Percentiles rank a stretch among this genome's conserved stretches.
Evolutionary conservation across 2,329 filamentous ascomycete genomes (phyloP).

Genomic region (Tympanopsis confertula): DNA sequence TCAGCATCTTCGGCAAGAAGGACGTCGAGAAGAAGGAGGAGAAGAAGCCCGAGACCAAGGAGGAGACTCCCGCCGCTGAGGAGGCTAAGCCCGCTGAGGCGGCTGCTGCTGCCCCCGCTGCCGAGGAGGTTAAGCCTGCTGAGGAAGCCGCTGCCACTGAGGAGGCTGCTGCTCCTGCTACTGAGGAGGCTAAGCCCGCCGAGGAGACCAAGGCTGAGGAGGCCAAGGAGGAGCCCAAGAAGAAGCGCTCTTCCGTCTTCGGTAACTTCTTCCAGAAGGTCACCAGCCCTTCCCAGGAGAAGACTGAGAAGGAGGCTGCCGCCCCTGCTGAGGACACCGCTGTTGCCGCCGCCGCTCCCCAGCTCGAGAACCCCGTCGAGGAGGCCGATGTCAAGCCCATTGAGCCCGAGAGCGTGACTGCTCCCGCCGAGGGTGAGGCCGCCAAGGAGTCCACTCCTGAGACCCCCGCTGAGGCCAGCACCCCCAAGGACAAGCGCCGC

Average conservation of each 20-base stretch:
- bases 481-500: slow-evolving; percentile 51
- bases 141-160: slow-evolving; percentile 29
- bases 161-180: slow-evolving; percentile 20
- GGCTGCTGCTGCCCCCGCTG: slow-evolving; percentile 11
- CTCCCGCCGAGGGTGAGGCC: slow-evolving; percentile 15
- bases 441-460: slow-evolving; percentile 32
- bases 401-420: slow-evolving; percentile 23
- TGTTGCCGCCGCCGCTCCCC: slow-evolving; percentile 12
- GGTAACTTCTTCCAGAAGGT: slow-evolving; percentile 2
- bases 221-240: slow-evolving; percentile 5
- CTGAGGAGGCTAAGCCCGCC: slow-evolving; percentile 38
- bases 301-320: slow-evolving; percentile 20
- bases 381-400: slow-evolving; percentile 19
- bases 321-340: slow-evolving; percentile 26
- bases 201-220: slow-evolving; percentile 21
- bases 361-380: slow-evolving; percentile 1
- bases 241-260: slow-evolving; percentile 1
- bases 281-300: slow-evolving; percentile 14
- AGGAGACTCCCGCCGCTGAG: slow-evolving; percentile 24
- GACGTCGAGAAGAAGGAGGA: slow-evolving; percentile 30
- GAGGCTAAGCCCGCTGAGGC: slow-evolving; percentile 27
- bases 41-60: slow-evolving; percentile 16
- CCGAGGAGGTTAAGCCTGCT: slow-evolving; percentile 14
- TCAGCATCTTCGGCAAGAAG: slow-evolving; percentile 53
- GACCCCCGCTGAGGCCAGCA: slow-evolving; percentile 49